phyloP scores from a whole-genome alignment of 2,329 filamentous ascomycete genomes.

The Ceratocystiopsis brevicomis region DNA sequence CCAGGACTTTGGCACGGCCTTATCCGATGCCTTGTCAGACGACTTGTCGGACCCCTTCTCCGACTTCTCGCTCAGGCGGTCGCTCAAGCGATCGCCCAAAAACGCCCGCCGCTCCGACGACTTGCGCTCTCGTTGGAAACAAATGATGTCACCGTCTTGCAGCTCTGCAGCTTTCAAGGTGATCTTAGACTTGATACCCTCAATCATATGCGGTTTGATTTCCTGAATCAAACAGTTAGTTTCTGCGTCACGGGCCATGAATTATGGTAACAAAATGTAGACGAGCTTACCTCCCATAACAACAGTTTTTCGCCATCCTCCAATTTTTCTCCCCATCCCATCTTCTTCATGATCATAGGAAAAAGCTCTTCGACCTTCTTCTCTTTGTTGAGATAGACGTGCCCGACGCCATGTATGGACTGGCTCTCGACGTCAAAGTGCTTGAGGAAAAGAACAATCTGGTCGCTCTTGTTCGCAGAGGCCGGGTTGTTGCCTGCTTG shows the following conservation, averaged over 20 bases:
- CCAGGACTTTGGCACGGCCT: constrained; percentile 18
- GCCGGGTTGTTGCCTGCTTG: constrained; percentile 35
- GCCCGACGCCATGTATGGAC: constrained; percentile 54
- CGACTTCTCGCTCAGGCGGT: constrained; percentile 12
- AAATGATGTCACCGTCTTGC: constrained; percentile 92
- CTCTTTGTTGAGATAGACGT: constrained; percentile 72
- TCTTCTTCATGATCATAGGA: constrained; percentile 56
- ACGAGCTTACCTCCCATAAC: constrained; percentile 46
- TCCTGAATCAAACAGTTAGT: constrained; percentile 29
- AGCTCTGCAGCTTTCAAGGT: constrained; percentile 82
- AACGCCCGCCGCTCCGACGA: constrained; percentile 13
- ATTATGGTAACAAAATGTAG: background rate
- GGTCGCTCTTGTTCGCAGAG: constrained; percentile 32
- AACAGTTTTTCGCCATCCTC: constrained; percentile 39
- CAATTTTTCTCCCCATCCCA: constrained; percentile 69
- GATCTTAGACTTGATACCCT: constrained; percentile 77
- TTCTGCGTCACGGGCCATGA: too few species aligned
- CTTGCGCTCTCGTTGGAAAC: constrained; percentile 57
- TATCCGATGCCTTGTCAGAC: constrained; percentile 16
- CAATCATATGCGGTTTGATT: constrained; percentile 97
- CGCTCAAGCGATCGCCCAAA: constrained; percentile 20
- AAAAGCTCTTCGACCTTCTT: constrained; percentile 77
- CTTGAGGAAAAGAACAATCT: constrained; percentile 77
- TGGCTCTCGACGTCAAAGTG: constrained; percentile 70
- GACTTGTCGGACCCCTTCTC: background rate